phyloP scores from a whole-genome alignment of 2,329 filamentous ascomycete genomes.

The Thielaviopsis euricoi region DNA sequence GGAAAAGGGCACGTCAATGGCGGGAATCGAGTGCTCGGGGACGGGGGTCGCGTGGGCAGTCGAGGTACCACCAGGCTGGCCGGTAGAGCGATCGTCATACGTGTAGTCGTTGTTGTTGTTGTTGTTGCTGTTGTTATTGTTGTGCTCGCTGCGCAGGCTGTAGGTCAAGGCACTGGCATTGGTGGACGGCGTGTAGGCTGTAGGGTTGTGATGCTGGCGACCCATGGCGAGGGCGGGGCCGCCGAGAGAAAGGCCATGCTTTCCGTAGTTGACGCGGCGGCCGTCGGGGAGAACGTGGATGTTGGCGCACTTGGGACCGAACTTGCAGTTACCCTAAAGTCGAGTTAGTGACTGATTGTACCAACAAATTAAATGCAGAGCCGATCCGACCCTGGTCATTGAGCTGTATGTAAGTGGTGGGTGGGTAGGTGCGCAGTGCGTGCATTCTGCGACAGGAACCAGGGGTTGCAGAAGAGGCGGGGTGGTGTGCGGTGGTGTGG shows the following conservation, averaged over 20 bases:
- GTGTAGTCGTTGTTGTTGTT: conserved; percentile 23
- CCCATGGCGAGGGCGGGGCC: conserved; percentile 42
- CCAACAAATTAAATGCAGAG: conserved; percentile 4
- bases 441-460: neutral
- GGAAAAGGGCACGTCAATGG: conserved; percentile 43
- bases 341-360: neutral
- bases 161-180: conserved; percentile 46
- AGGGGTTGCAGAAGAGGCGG: neutral
- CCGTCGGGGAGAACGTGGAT: conserved; percentile 92
- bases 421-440: no score
- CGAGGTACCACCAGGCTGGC: neutral
- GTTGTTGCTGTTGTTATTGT: conserved; percentile 13
- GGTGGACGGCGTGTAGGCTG: conserved; percentile 45
- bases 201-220: conserved; percentile 12
- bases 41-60: conserved; percentile 32
- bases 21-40: conserved; percentile 30
- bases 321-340: conserved; percentile 87
- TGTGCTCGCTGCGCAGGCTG: conserved; percentile 26
- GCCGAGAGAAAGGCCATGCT: conserved; percentile 50
- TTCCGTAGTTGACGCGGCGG: conserved; percentile 69
- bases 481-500: no score
- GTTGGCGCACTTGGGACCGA: conserved; percentile 92
- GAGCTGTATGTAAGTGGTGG: neutral
- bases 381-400: neutral
- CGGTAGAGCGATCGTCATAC: conserved; percentile 22